Evolutionary conservation across 192 early-diverging fungal species (phyloP).

Genomic region (Linnemannia schmuckeri): DNA sequence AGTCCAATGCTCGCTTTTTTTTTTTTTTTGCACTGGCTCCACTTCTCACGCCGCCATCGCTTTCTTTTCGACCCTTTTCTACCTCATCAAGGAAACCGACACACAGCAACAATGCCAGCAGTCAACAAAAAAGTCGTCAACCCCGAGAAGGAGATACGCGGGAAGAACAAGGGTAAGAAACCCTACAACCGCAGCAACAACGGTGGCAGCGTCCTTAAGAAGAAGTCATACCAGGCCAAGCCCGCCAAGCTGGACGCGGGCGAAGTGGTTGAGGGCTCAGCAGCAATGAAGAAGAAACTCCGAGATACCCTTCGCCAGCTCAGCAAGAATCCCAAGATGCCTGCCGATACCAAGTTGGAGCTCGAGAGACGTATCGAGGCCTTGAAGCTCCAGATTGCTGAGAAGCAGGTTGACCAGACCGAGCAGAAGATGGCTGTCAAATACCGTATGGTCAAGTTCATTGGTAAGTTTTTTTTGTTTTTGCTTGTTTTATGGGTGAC

Average conservation of each 20-base stretch:
- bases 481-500: neutral
- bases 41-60: neutral
- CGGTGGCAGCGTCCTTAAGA: constrained; percentile 13
- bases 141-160: constrained; percentile 54
- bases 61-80: neutral
- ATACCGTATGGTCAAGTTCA: constrained; percentile 63
- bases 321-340: constrained; percentile 44
- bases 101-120: constrained; percentile 30
- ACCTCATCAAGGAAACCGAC: neutral
- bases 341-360: constrained; percentile 55
- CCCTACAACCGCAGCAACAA: constrained; percentile 36
- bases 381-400: constrained; percentile 57
- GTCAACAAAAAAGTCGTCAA: constrained; percentile 48
- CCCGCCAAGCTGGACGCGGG: constrained; percentile 39
- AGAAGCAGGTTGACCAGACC: constrained; percentile 56
- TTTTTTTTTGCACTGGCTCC: constrained; percentile 20
- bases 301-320: constrained; percentile 54
- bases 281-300: constrained; percentile 62
- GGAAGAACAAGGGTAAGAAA: constrained; percentile 24
- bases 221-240: constrained; percentile 53
- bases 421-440: constrained; percentile 60
- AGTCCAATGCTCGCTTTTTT: neutral
- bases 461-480: constrained; percentile 53
- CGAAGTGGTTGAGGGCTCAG: constrained; percentile 42
- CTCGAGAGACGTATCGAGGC: constrained; percentile 58